Percentiles rank a stretch among this genome's conserved stretches.
phyloP scores from a whole-genome alignment of 2,329 filamentous ascomycete species.

The Colletotrichum truncatum region DNA sequence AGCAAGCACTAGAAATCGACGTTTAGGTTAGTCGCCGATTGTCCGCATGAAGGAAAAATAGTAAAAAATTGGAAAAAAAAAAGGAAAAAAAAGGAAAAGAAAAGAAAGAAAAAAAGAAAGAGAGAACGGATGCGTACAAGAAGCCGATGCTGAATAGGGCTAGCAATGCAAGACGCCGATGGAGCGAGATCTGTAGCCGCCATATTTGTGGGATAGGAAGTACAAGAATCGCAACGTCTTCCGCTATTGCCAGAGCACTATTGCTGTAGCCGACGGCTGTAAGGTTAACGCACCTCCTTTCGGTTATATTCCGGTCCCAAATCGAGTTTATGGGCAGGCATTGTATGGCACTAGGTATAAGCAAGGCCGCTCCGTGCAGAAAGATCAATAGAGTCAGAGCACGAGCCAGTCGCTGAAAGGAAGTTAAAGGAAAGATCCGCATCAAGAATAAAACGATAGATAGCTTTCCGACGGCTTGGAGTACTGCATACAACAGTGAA shows the following conservation, averaged over 20 bases:
- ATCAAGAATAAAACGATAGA: conserved; percentile 36
- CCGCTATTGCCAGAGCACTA: conserved; percentile 14
- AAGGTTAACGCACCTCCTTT: conserved; percentile 5
- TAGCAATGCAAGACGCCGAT: conserved; percentile 7
- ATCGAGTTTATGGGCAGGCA: conserved; percentile 24
- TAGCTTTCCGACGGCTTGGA: conserved; percentile 35
- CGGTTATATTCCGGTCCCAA: conserved; percentile 16
- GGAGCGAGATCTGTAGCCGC: too few species aligned
- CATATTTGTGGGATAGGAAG: conserved; percentile 29
- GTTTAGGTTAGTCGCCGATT: too few species aligned
- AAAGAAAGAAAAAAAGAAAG: neutral
- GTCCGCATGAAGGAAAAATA: too few species aligned
- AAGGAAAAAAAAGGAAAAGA: too few species aligned
- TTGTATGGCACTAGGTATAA: conserved; percentile 32
- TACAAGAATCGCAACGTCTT: conserved; percentile 25
- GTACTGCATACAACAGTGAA: conserved; percentile 34
- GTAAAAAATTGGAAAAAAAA: too few species aligned
- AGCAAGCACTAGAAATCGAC: conserved; percentile 12
- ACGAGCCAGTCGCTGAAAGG: conserved; percentile 10
- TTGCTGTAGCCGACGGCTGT: conserved; percentile 23
- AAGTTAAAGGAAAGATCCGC: too few species aligned
- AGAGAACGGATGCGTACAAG: conserved; percentile 7
- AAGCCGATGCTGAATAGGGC: conserved; percentile 28
- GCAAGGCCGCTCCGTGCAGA: conserved; percentile 28
- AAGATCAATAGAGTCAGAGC: conserved; percentile 21